A percentile compares a stretch with the other conserved stretches of the same genome.
Evolutionary conservation across 179 eudicot genomes (phyloP).

Genomic region (Heliamphora pulchella): DNA sequence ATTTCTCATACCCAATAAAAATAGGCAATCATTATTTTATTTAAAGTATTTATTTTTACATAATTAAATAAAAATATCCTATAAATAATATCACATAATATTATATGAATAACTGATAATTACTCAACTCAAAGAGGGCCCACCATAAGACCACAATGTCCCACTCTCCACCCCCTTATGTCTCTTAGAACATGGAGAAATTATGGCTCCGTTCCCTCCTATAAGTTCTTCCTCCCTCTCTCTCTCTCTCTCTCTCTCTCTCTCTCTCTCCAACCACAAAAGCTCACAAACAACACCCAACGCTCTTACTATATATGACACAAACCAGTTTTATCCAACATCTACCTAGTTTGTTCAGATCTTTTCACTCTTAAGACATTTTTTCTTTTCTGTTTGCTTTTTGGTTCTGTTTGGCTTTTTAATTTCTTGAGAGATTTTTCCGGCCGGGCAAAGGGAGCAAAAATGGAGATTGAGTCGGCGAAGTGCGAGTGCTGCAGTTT

Average conservation of each 20-base stretch:
- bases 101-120: not conserved
- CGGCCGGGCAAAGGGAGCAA: not conserved
- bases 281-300: not conserved
- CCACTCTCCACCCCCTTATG: conserved; percentile 47
- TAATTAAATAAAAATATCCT: no score
- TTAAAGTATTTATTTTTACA: no score
- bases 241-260: conserved; percentile 13
- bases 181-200: conserved; percentile 73
- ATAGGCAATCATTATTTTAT: no score
- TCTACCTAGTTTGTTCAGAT: no score
- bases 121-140: conserved; percentile 18
- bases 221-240: conserved; percentile 22
- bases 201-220: conserved; percentile 42
- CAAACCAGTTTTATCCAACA: no score
- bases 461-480: conserved; percentile 55
- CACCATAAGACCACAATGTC: conserved; percentile 29
- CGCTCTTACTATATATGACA: not conserved
- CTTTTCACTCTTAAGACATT: no score
- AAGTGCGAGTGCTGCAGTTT: conserved; percentile 82
- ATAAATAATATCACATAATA: no score
- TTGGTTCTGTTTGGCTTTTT: no score
- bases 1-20: no score
- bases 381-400: no score
- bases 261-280: conserved; percentile 7
- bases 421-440: not conserved